Evolutionary conservation across 2,329 filamentous ascomycete species (phyloP).

Genomic region (Aureobasidium zeae): DNA sequence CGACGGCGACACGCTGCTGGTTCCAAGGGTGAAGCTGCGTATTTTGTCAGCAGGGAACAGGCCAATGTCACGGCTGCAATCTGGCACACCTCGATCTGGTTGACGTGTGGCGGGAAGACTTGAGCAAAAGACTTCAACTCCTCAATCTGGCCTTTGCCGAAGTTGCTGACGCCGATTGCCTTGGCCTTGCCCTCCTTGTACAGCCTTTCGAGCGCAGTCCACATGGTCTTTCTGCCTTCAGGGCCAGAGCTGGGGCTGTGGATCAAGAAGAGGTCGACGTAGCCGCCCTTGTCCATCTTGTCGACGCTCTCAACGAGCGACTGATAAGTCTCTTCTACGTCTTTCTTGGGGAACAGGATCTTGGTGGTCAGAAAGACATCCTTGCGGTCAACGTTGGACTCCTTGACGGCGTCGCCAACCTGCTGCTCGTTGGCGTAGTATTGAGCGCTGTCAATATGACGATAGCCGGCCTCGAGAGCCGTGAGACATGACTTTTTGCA

Average conservation of each 20-base stretch:
- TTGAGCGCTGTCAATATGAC: conserved; percentile 59
- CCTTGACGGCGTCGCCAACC: conserved; percentile 54
- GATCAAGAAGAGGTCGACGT: conserved; percentile 63
- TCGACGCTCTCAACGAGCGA: conserved; percentile 53
- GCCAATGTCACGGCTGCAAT: background rate
- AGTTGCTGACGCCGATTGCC: conserved; percentile 66
- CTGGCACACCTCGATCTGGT: conserved; percentile 58
- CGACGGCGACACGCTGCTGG: conserved; percentile 52
- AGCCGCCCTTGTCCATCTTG: conserved; percentile 52
- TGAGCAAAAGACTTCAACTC: conserved; percentile 58
- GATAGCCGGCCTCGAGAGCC: conserved; percentile 51
- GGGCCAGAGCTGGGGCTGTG: conserved; percentile 53
- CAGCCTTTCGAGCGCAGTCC: conserved; percentile 56
- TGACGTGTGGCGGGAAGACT: conserved; percentile 60
- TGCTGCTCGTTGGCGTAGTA: conserved; percentile 61
- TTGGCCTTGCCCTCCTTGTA: conserved; percentile 51
- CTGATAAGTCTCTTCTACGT: conserved; percentile 50
- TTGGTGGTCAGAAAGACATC: conserved; percentile 65
- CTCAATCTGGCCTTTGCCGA: conserved; percentile 57
- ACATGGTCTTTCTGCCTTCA: conserved; percentile 51
- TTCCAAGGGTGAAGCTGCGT: conserved; percentile 61
- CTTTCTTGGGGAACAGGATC: conserved; percentile 47
- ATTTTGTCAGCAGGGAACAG: conserved; percentile 12
- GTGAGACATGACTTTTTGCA: conserved; percentile 51
- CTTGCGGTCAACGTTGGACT: conserved; percentile 46